Conservation (phyloP, 2,329 filamentous ascomycete species). For the Gaeumannomyces sp. region DNA sequence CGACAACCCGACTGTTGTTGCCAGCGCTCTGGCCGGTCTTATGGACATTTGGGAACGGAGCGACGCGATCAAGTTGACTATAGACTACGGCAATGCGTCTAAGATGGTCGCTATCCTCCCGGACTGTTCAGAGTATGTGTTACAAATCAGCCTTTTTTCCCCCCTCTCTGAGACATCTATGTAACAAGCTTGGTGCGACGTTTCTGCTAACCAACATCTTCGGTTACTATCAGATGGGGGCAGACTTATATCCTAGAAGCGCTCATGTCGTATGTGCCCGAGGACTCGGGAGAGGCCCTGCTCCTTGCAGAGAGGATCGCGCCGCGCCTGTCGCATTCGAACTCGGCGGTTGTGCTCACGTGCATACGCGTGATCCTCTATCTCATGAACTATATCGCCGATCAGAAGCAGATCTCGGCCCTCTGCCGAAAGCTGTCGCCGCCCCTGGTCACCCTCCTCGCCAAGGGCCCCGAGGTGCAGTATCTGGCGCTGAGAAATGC, state of each 20-base stretch:
- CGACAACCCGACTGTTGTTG: conserved; percentile 95
- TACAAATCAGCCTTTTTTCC: not conserved
- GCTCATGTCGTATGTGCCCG: conserved; percentile 94
- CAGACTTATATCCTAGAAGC: conserved; percentile 98
- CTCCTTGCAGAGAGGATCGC: conserved; percentile 89
- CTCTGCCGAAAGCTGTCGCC: conserved; percentile 92
- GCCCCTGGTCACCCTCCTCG: conserved; percentile 86
- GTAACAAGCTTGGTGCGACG: not conserved
- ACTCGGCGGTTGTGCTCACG: conserved; percentile 92
- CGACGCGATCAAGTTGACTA: conserved; percentile 94
- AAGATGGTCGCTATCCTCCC: conserved; percentile 96
- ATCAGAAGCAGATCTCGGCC: conserved; percentile 79
- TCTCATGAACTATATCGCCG: conserved; percentile 96
- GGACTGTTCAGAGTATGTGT: conserved; percentile 91
- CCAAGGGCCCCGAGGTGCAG: conserved; percentile 97
- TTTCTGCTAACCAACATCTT: conserved; percentile 13
- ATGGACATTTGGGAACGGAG: conserved; percentile 99
- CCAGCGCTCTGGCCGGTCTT: conserved; percentile 80
- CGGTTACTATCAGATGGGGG: conserved; percentile 64
- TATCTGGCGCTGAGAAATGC: conserved; percentile 93
- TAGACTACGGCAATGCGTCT: conserved; percentile 94
- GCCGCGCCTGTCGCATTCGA: conserved; percentile 92
- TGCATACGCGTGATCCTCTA: conserved; percentile 96
- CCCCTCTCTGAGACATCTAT: not conserved
- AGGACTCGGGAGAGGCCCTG: conserved; percentile 80